Evolutionary conservation across 805 yeast genomes (phyloP).

Genomic region (Wickerhamiella galacta): DNA sequence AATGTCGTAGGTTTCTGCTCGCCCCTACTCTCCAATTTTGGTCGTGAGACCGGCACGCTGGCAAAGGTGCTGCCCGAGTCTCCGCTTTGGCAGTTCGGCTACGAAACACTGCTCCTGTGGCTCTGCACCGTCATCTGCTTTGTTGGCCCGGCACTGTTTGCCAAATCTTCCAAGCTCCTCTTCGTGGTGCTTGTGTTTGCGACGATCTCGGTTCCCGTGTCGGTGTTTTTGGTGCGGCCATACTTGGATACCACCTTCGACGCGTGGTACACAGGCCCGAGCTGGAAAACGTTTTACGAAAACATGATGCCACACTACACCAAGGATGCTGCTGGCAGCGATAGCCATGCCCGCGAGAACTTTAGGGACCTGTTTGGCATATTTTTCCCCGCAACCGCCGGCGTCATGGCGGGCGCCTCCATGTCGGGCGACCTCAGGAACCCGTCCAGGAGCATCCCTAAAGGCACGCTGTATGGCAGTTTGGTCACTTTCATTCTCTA

Average conservation of each 20-base stretch:
- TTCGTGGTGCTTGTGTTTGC: slow-evolving; percentile 52
- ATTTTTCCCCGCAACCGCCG: slow-evolving; percentile 96
- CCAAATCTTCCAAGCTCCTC: slow-evolving; percentile 62
- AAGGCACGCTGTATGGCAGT: slow-evolving; percentile 82
- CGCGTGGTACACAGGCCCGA: slow-evolving; percentile 49
- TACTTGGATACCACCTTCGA: slow-evolving; percentile 23
- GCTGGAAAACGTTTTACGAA: slow-evolving; percentile 44
- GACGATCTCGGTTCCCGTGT: slow-evolving; percentile 67
- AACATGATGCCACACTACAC: slow-evolving; percentile 74
- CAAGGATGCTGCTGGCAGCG: slow-evolving; percentile 83
- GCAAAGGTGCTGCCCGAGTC: slow-evolving; percentile 48
- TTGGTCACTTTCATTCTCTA: slow-evolving; percentile 62
- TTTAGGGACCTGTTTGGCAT: slow-evolving; percentile 82
- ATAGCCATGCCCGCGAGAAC: slow-evolving; percentile 42
- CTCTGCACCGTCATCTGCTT: slow-evolving; percentile 61
- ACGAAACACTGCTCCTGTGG: slow-evolving; percentile 54
- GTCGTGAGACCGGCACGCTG: slow-evolving; percentile 39
- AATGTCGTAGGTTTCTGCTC: slow-evolving; percentile 93
- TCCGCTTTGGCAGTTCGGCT: slow-evolving; percentile 47
- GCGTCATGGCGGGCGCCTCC: slow-evolving; percentile 95
- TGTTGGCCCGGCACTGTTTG: slow-evolving; percentile 66
- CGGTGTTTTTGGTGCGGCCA: slow-evolving; percentile 49
- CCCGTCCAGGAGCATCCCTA: slow-evolving; percentile 82
- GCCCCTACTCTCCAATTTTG: slow-evolving; percentile 72
- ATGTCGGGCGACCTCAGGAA: slow-evolving; percentile 87